Evolutionary conservation across 1,284 basidiomycete genomes (phyloP), one percentile per base, ranked within the genome.

Genomic region (Cronartium quercuum): DNA sequence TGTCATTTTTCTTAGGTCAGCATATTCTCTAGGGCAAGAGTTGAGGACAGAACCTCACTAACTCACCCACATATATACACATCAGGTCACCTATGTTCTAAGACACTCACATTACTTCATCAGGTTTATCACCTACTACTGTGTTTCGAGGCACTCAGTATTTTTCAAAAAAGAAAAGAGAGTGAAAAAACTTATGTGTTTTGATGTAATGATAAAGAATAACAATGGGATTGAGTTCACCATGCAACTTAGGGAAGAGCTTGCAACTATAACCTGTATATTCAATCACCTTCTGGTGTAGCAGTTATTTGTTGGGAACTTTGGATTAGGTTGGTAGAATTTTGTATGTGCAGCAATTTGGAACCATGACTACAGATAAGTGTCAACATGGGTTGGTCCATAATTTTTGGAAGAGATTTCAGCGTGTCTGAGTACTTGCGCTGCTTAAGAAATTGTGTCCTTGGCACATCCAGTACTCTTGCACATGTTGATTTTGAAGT

Each of bases 201-300:
- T 66, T 66, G 24, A 65, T 65, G 37, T 65, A 65, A 65, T 6
- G 42, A 6, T 35, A 65, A n/a, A 65, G 42, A 12, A 40, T 38
- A 38, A 44, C 64, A 44, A 66, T 66, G 38, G 64, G 63, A 41
- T 41, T 41, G 13, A 65, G 63, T 42, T 65, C 63, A 42, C 63
- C 41, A 41, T 65, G 34, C 21, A 65, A 65, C 24, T 65, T 65
- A 9, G 63, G 63, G 24, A 65, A 29, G 38, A 65, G 42, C 37
- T 42, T 40, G 34, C 64, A 66, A 6, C 5, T 44, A 66, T 44
- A 38, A 6, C 64, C 40, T n/a, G 64, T 3, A 44, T 66, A 38
- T 21, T 66, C 64, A 21, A 66, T 66, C 1, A 42, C 44, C 40
- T 66, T 38, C 44, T 44, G 64, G 24, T 42, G 38, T 42, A 66